Base-by-base conservation (phyloP, 2,329 filamentous ascomycete genomes). In the Trichoderma arundinaceum region DNA sequence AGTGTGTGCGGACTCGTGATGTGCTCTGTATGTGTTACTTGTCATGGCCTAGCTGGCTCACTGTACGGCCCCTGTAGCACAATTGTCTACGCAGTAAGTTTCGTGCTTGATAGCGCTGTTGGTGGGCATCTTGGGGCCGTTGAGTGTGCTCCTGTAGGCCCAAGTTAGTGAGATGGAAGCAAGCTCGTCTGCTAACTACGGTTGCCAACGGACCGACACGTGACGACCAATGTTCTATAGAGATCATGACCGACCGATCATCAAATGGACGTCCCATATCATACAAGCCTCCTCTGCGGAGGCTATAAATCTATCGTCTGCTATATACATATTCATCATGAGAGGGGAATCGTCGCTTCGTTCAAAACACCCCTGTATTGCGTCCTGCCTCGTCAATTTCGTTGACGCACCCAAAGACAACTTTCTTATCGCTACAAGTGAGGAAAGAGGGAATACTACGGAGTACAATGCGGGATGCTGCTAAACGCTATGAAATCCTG, bases 331-430 rank as follows among this genome's bases (percentile, higher is more conserved):
- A 32, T 28, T 17, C 7, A 58, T 51, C 43, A 28, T 57, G 44
- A 53, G 62, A 64, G 61, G 19, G 43, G 62, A 41, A 57, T 57
- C 62, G 43, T 39, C 43, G 33, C 46, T 52, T 19, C 38, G 59
- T 58, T 38, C 44, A 43, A 28, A 41, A 64, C 39, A 58, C 62
- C 33, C 62, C 46, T 12, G 7, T 22, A 41, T 6, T 7, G 32
- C 39, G 5, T 48, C 44, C 35, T 19, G 12, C 49, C 15, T 28
- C 15, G 1, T 13, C 3, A n/a, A 33, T n/a, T 38, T n/a, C 17
- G 7, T n/a, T 28, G 46, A 44, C 15, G 46, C 46, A 19, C 4
- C 49, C 46, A 35, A 22, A 52, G 9, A 5, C 7, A 41, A 6
- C 38, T 33, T 19, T 5, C 1, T 7, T 1, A 1, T 12, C 7